Evolutionary conservation across 2,329 filamentous ascomycete genomes (phyloP), one percentile per base, ranked within the genome.

Genomic region (Pseudonectria foliicola): DNA sequence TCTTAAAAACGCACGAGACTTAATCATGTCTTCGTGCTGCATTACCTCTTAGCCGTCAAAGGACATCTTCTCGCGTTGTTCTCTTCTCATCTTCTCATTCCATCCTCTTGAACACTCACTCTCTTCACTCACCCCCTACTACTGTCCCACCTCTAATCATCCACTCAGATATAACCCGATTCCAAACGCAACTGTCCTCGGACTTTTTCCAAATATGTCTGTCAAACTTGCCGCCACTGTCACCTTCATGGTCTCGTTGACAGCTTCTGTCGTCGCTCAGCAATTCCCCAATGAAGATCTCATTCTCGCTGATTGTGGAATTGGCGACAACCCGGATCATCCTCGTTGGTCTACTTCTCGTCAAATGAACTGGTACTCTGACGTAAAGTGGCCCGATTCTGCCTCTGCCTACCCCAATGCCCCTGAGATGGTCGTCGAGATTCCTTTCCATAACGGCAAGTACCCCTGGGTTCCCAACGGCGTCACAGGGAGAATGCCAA

Each of bases 341-440:
- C 48, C 54, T 8, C 53, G 50, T 24, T 66, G 62, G 62, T 66
- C 62, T 6, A 66, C 63, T 5, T 66, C 62, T 29, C 62, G 62
- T 27, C 62, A 66, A 44, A 60, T 66, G 48, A 65, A 66, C 41
- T 66, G 63, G 63, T 66, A 66, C 35, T 35, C 58, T 29, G 54
- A 62, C 8, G 54, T 64, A 28, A 37, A 48, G 24, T 66, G 62
- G 62, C 56, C 61, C 11, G 45, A 49, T 4, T 52, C 53, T 21
- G 56, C 51, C 25, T 55, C 55, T 21, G 45, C 50, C 10, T 61
- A 61, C 25, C 61, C 62, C 10, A 48, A 53, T 11, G 53, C 57
- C 16, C 60, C 62, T 10, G 54, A 64, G 24, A 55, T 63, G 56
- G 53, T 56, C 12, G 58, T 63, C 10, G 53, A 66, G 42, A 52